phyloP scores from a whole-genome alignment of 169 alveolate species.

The Cryptosporidium bovis region DNA sequence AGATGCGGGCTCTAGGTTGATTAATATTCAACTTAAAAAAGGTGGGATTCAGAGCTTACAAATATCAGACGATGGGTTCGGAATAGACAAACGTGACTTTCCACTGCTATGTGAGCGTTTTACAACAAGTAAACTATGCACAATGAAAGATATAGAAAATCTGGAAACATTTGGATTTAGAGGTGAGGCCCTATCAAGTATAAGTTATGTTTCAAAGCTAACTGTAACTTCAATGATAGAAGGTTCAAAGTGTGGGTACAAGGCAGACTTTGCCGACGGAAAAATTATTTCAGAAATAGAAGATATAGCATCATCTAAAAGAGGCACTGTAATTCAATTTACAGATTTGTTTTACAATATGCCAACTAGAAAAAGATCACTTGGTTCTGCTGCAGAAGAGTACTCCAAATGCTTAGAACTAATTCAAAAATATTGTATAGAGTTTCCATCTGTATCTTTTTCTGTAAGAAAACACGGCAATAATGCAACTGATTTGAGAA shows the following conservation, averaged over 20 bases:
- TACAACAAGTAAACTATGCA: constrained; percentile 94
- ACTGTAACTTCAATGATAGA: constrained; percentile 46
- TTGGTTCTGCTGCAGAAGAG: constrained; percentile 83
- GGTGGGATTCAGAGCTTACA: constrained; percentile 93
- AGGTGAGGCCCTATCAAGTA: constrained; percentile 98
- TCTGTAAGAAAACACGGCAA: constrained; percentile 82
- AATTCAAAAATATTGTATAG: constrained; percentile 91
- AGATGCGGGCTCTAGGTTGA: constrained; percentile 95
- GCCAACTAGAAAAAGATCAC: constrained; percentile 82
- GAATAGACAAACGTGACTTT: constrained; percentile 92
- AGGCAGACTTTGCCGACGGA: constrained; percentile 74
- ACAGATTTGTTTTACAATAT: constrained; percentile 88
- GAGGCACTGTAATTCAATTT: constrained; percentile 87
- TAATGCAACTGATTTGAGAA: constrained; percentile 82
- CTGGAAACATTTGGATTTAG: constrained; percentile 97
- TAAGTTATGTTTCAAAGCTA: constrained; percentile 55
- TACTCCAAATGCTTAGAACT: constrained; percentile 89
- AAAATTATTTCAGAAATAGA: constrained; percentile 72
- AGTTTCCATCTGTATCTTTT: constrained; percentile 90
- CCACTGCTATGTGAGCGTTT: constrained; percentile 95
- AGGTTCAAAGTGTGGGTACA: constrained; percentile 59
- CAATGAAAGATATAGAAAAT: constrained; percentile 86
- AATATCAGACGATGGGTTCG: constrained; percentile 96
- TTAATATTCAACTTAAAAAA: constrained; percentile 85
- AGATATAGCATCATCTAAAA: constrained; percentile 75